Evolutionary conservation across 225 moss, liverwort and hornwort genomes (phyloP), one percentile per base, ranked within the genome.

Genomic region (Pseudoscleropodium purum): DNA sequence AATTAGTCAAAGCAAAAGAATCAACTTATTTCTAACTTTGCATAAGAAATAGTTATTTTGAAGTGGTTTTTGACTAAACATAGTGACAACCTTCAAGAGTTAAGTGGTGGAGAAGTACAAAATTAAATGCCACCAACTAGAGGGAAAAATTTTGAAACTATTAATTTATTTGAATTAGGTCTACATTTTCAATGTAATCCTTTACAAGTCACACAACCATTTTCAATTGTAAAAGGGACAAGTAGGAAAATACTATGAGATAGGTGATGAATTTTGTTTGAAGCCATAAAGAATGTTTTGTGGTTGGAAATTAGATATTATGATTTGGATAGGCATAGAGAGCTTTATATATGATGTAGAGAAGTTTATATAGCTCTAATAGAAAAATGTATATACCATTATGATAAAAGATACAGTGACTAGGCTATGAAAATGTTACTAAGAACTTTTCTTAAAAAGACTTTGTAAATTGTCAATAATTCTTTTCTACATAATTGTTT

Each of bases 401-500:
- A 78, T 36, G 5, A 0, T 51, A 21, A 23, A 52, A 77, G 14
- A 77, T 52, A 8, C 1, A 0, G 1, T 8, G 34, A 5, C 1
- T 77, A 51, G 21, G 13, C 36, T 23, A 36, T 14, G 3, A 23
- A 0, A 23, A 36, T 52, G 36, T 23, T 8, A 36, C 0, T 23
- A 0, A 34, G 2, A 13, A 21, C 5, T 23, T 4, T 56, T 33
- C 2, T 13, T 51, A 34, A 33, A 18, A 26, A 51, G 3, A 76
- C 11, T 30, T 34, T 34, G 6, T 34, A 21, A 2, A 8, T 9
- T 54, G 23, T 24, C 1, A 1, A 54, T 77, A 36, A 36, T 23
- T 52, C 24, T 14, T 29, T 74, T 10, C 29, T 1, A 23, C 9
- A 36, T 34, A 14, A 23, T 77, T 36, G 8, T 36, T 52, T 77